Evolutionary conservation across 2,329 filamentous ascomycete species (phyloP), one percentile per base, ranked within the genome.

Genomic region (Talaromyces albobiverticillius): DNA sequence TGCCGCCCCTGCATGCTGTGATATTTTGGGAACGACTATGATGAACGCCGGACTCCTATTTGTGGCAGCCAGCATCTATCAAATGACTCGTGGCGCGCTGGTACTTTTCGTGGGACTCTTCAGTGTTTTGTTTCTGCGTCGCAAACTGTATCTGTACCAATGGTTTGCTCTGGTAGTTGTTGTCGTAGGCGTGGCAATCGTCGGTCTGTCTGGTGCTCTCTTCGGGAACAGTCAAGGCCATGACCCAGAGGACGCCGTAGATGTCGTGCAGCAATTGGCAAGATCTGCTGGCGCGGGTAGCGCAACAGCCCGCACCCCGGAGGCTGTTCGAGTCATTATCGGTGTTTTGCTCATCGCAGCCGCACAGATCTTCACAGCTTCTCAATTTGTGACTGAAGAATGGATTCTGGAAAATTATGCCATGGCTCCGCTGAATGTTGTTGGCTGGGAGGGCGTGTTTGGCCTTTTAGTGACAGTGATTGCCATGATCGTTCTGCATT

Each of bases 11-110:
- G 89, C 94, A 40, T 87, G 91, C 67, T 96, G 92, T 74, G 94
- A 99, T 69, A 96, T 97, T 60, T 85, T 89, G 22, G 94, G 90
- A 46, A 99, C 94, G 4, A 99, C 94, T 3, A 82, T 97, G 53
- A 97, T 99, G 92, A 99, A 99, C 67, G 89, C 90, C 4, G 94
- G 94, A 3, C 79, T 99, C 61, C 80, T 97, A 46, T 92, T 97
- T 68, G 92, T 97, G 22, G 94, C 90, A 11, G 90, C 94, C 1
- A 95, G 90, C 57, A 96, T 99, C 66, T 99, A 96, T 74, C 94
- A 99, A 75, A 99, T 99, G 94, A 97, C 93, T 1, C 82, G 94
- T 56, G 94, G 94, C 8, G 94, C 94, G 0, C 80, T 99, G 40
- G 93, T 99, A 3, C 80, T 99, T 6, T 99, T 99, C 64, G 94